Percentiles rank a stretch among this genome's conserved stretches.
These are phyloP conservation scores for Teunomyces gatunensis DNA, from an alignment of 805 yeast genomes.

Conservation along the genomic window DNA sequence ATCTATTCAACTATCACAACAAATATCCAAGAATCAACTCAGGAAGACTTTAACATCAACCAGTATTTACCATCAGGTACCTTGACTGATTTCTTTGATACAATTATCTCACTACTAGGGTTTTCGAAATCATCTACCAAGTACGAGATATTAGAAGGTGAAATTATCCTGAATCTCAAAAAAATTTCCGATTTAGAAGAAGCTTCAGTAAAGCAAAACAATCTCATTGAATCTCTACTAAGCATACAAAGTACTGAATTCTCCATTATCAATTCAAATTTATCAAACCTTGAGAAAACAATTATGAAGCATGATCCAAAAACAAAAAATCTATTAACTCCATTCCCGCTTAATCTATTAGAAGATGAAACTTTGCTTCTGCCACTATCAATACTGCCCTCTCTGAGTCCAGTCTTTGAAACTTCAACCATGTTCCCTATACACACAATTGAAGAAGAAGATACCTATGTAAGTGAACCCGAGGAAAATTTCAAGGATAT, in stretches of 20 bases:
- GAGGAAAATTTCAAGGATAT: background rate
- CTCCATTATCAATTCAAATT: constrained; percentile 7
- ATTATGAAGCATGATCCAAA: background rate
- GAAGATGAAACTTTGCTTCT: background rate
- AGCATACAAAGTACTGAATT: constrained; percentile 11
- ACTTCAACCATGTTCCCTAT: background rate
- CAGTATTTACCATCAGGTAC: background rate
- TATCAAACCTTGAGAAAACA: constrained; percentile 10
- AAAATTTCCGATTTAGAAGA: constrained; percentile 9
- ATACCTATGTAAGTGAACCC: background rate
- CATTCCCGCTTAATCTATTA: constrained; percentile 1
- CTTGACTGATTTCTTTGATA: background rate
- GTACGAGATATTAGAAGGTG: constrained; percentile 1
- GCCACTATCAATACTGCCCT: background rate
- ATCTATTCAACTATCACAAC: constrained; percentile 16
- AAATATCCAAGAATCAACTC: background rate
- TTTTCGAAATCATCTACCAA: background rate
- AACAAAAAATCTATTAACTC: background rate
- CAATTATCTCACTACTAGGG: background rate
- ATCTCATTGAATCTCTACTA: constrained; percentile 9
- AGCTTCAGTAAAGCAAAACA: constrained; percentile 8
- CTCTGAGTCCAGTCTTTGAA: background rate
- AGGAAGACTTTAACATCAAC: background rate
- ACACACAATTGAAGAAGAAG: constrained; percentile 1
- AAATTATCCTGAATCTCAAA: constrained; percentile 3